A percentile compares a stretch with the other conserved stretches of the same genome.
Conservation (phyloP, 768 basidiomycete genomes). For the Russula lepida region DNA sequence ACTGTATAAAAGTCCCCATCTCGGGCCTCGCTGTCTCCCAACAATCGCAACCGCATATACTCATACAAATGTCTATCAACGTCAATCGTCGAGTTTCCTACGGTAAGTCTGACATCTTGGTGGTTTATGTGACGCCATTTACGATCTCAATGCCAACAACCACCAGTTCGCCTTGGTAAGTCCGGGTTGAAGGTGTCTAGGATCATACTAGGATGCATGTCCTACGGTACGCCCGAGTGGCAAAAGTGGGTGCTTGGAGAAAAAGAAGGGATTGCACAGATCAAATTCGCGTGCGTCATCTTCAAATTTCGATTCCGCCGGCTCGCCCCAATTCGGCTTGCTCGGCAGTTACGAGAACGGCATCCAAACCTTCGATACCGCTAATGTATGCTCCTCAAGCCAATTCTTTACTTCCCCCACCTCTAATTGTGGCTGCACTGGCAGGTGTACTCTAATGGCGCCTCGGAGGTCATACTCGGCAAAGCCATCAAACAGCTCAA, state of each 20-base stretch:
- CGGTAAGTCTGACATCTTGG: background rate
- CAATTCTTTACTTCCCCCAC: background rate
- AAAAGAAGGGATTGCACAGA: constrained; percentile 31
- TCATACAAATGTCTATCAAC: constrained; percentile 1
- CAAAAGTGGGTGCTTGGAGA: constrained; percentile 33
- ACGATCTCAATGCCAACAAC: background rate
- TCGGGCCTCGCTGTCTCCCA: background rate
- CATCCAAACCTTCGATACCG: constrained; percentile 35
- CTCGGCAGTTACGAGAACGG: constrained; percentile 37
- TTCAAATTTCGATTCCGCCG: no score
- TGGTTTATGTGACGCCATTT: background rate
- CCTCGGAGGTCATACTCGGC: constrained; percentile 39
- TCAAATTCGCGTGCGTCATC: constrained; percentile 37
- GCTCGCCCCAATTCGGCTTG: background rate
- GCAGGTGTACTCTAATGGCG: constrained; percentile 34
- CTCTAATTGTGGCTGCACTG: background rate
- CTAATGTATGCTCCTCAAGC: constrained; percentile 23
- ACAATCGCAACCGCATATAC: background rate
- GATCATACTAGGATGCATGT: constrained; percentile 31
- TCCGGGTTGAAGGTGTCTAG: constrained; percentile 27
- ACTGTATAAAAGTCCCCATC: background rate
- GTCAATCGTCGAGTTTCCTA: constrained; percentile 8
- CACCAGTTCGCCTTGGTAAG: constrained; percentile 26
- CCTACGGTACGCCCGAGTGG: constrained; percentile 28
- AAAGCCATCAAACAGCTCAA: constrained; percentile 39